These are phyloP conservation scores for Angomonas deanei DNA, from an alignment of 208 protist genomes.

Conservation along the genomic window DNA sequence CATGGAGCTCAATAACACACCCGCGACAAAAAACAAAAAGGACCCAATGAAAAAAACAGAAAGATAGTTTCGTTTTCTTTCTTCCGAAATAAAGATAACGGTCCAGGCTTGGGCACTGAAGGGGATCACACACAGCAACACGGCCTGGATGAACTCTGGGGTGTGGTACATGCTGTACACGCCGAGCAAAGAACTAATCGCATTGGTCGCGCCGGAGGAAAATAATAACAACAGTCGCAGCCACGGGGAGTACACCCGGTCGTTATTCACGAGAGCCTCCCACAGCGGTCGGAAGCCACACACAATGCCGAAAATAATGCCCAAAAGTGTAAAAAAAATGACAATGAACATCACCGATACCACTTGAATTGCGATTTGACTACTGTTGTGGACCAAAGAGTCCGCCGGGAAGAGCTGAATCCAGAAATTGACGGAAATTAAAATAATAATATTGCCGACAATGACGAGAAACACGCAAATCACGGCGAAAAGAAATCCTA, in stretches of 20 bases:
- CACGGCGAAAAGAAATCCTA: constrained; percentile 54
- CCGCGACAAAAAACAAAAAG: constrained; percentile 58
- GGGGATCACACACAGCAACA: constrained; percentile 66
- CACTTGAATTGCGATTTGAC: constrained; percentile 69
- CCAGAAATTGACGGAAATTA: constrained; percentile 81
- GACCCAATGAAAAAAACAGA: constrained; percentile 62
- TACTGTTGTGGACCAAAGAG: constrained; percentile 26
- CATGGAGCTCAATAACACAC: constrained; percentile 51
- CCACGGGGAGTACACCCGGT: constrained; percentile 39
- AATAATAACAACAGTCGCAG: constrained; percentile 72
- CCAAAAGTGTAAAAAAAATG: constrained; percentile 33
- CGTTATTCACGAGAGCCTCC: constrained; percentile 40
- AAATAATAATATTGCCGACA: constrained; percentile 69
- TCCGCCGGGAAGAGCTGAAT: constrained; percentile 39
- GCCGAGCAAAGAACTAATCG: constrained; percentile 36
- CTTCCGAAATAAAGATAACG: constrained; percentile 58
- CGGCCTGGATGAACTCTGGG: constrained; percentile 72
- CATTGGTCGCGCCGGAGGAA: constrained; percentile 63
- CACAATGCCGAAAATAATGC: constrained; percentile 23
- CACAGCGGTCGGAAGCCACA: constrained; percentile 40
- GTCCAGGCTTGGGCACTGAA: constrained; percentile 79
- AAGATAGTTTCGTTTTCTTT: constrained; percentile 67
- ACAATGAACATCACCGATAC: constrained; percentile 49
- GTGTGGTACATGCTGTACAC: constrained; percentile 69
- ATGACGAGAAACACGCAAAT: constrained; percentile 58